These are phyloP conservation scores for Pueraria montana DNA, from an alignment of 306 rosid species.

Conservation along the genomic window DNA sequence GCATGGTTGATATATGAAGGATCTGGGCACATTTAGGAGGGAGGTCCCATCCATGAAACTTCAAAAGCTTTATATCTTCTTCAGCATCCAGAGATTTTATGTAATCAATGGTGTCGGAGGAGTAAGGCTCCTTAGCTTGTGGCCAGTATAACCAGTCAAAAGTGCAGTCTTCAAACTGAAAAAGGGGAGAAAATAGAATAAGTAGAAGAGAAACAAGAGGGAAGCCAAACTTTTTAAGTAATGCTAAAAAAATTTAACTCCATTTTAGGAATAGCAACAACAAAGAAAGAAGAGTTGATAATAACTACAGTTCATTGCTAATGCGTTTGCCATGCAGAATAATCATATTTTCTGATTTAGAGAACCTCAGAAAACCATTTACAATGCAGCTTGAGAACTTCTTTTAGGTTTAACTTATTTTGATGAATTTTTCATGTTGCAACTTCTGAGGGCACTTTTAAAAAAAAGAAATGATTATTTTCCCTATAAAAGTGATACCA, in stretches of 20 bases:
- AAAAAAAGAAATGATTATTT: not conserved
- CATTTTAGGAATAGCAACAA: slow-evolving; percentile 1
- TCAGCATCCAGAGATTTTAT: slow-evolving; percentile 68
- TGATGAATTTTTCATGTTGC: not conserved
- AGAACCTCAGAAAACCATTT: slow-evolving; percentile 28
- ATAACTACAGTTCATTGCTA: not conserved
- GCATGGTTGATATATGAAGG: slow-evolving; percentile 71
- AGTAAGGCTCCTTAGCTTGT: slow-evolving; percentile 71
- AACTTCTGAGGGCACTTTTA: too few species aligned
- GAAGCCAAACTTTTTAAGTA: slow-evolving; percentile 12
- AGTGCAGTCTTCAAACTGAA: slow-evolving; percentile 83
- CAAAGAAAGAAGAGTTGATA: slow-evolving; percentile 5
- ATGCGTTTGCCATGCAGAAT: not conserved
- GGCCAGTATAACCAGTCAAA: slow-evolving; percentile 87
- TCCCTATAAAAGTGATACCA: not conserved
- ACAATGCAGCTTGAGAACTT: not conserved
- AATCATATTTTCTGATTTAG: slow-evolving; percentile 16
- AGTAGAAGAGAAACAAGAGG: not conserved
- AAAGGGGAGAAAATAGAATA: slow-evolving; percentile 21
- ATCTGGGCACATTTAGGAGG: slow-evolving; percentile 59
- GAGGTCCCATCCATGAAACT: slow-evolving; percentile 75
- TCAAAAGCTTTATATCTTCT: slow-evolving; percentile 69
- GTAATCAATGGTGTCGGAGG: slow-evolving; percentile 62
- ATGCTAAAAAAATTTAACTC: too few species aligned
- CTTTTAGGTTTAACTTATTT: not conserved